phyloP scores from a whole-genome alignment of 306 rosid genomes.

The Cyclanthera cordifolia region DNA sequence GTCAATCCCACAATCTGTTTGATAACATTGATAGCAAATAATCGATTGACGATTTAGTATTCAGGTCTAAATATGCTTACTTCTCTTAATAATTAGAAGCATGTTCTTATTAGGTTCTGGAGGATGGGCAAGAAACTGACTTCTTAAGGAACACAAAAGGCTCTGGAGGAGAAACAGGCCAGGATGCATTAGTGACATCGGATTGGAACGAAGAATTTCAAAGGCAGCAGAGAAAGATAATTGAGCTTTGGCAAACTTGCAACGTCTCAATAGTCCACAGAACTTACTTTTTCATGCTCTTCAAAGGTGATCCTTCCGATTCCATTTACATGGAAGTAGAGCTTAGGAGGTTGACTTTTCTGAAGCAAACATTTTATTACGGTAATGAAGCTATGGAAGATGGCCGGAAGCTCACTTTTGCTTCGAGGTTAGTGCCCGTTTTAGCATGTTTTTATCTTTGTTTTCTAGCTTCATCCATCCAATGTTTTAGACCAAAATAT shows the following conservation, averaged over 20 bases:
- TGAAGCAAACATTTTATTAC: slow-evolving; percentile 55
- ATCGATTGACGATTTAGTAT: not conserved
- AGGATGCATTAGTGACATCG: slow-evolving; percentile 34
- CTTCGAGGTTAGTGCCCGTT: slow-evolving; percentile 54
- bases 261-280: slow-evolving; percentile 75
- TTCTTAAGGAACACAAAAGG: slow-evolving; percentile 39
- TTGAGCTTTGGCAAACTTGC: slow-evolving; percentile 89
- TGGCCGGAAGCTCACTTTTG: slow-evolving; percentile 47
- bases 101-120: slow-evolving; percentile 36
- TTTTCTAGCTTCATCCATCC: not conserved
- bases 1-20: not conserved
- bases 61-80: not conserved
- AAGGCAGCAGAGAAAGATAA: slow-evolving; percentile 56
- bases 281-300: slow-evolving; percentile 92
- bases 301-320: slow-evolving; percentile 80
- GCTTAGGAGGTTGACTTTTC: slow-evolving; percentile 69
- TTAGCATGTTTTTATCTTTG: not conserved
- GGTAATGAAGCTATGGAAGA: slow-evolving; percentile 41
- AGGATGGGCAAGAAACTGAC: slow-evolving; percentile 24
- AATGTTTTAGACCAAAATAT: not conserved
- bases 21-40: not conserved
- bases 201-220: slow-evolving; percentile 79
- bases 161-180: slow-evolving; percentile 53
- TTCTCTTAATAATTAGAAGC: not conserved
- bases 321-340: slow-evolving; percentile 96